Evolutionary conservation across 768 basidiomycete genomes (phyloP).

Genomic region (Exsudoporus frostii): DNA sequence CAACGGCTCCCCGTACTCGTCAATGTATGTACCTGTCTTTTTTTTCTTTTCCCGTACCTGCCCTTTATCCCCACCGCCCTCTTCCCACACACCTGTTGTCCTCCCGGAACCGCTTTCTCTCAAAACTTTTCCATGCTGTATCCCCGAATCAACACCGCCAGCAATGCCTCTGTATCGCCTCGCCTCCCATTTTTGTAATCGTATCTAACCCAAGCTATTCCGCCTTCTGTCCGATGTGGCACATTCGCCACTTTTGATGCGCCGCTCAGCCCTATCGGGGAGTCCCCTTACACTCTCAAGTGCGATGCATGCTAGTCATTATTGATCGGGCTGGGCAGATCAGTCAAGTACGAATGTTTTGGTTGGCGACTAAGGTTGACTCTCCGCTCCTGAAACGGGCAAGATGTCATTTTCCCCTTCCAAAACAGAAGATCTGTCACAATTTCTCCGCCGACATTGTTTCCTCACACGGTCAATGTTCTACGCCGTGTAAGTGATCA

Average conservation of each 20-base stretch:
- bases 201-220: too few relatives aligned
- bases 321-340: background rate
- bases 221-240: too few relatives aligned
- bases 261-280: too few relatives aligned
- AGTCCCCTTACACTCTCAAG: too few relatives aligned
- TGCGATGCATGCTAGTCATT: background rate
- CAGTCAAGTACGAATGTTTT: background rate
- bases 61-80: slow-evolving; percentile 18
- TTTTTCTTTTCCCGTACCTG: slow-evolving; percentile 9
- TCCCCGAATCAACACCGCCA: slow-evolving; percentile 3
- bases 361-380: background rate
- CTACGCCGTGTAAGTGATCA: too few relatives aligned
- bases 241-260: too few relatives aligned
- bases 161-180: slow-evolving; percentile 2
- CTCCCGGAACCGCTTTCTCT: background rate
- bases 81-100: slow-evolving; percentile 9
- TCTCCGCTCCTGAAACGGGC: slow-evolving; percentile 1
- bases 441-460: background rate
- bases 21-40: slow-evolving; percentile 5
- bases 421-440: background rate
- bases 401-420: background rate
- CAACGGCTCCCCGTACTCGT: slow-evolving; percentile 36
- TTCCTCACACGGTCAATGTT: background rate
- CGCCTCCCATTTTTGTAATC: background rate
- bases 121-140: background rate